Evolutionary conservation across 441 rosid species (phyloP), one percentile per base, ranked within the genome.

Genomic region (Hura crepitans): DNA sequence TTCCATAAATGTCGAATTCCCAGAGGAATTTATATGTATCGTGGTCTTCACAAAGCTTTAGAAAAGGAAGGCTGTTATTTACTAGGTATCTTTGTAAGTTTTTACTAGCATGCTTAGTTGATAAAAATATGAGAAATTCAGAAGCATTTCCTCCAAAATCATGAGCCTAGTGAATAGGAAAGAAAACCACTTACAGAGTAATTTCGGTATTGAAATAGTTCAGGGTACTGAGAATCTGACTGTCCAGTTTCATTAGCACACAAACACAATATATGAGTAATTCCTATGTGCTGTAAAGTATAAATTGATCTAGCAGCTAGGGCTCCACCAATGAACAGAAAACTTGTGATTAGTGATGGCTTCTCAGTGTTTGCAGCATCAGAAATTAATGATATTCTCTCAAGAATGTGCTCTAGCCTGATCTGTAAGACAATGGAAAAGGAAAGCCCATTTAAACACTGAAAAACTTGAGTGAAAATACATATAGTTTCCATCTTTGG

Each of bases 211-310:
- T 86, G 66, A 65, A 91, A 96, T 45, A 89, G 81, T 71, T 87
- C 94, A 3, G 89, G 96, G 74, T 73, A 80, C 76, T 93, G 99
- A 66, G 97, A 86, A 79, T 96, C 99, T 22, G 98, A 85, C 73
- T 96, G 99, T 46, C 99, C 99, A 53, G 87, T 96, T 81, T 96
- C 98, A 81, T 90, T 96, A 68, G 98, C 92, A 63, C 99, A 93
- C 65, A 96, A 80, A 72, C 98, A 96, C 78, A 96, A 78, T 66
- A 93, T 72, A 75, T 91, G 97, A 72, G 92, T 86, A 69, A 91
- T 84, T 73, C 92, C 96, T 69, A 91, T 46, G 76, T 90, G 88
- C 78, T 96, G 97, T 75, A 93, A 86, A 2, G 97, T 96, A 78
- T 78, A 83, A 70, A 86, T 75, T 27, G 99, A 91, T 80, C 94